Base-by-base conservation (phyloP, 306 rosid genomes). In the Malus sieversii region DNA sequence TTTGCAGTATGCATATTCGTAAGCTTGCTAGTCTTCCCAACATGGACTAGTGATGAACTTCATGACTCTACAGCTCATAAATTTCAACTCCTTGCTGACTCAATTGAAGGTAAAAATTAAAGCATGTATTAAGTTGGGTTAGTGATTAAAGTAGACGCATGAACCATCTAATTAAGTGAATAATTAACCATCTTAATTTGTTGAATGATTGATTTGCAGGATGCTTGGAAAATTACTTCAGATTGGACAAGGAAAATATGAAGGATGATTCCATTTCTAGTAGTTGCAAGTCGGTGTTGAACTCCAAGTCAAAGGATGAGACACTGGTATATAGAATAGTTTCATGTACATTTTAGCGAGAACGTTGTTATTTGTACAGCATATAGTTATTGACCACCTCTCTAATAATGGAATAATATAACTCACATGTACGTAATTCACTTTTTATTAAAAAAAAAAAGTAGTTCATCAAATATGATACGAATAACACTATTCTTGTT, bases 11-110 rank as follows among this genome's bases (percentile, higher is more conserved):
- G 90, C 76, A 80, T 95, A 61, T 81, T 85, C 78, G 82, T 90
- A 22, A 90, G 74, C 84, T 79, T 95, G 51, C 67, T 89, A 18
- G 72, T 95, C 35, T 89, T 86, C 76, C 98, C 98, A 22, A 55
- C 66, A 23, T 95, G 98, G 98, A 86, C 97, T 35, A 89, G 98
- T 19, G 91, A 95, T 79, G 97, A 95, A 74, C 92, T 95, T 81
- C 98, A 95, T 59, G 46, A 82, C 77, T 92, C 97, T 45, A 79
- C 76, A 0, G 80, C 87, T 78, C 77, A 85, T 44, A 87, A 66
- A 60, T 90, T 95, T 79, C 74, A 70, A 2, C 19, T 81, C 74
- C 91, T 92, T 58, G 97, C 97, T 3, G 53, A 44, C 16, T 74
- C 91, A 33, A 81, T 95, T 77, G 87, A 95, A 87, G 91, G 97